Conservation (phyloP, 805 yeast species). For the Kodamaea lidongshanica region DNA sequence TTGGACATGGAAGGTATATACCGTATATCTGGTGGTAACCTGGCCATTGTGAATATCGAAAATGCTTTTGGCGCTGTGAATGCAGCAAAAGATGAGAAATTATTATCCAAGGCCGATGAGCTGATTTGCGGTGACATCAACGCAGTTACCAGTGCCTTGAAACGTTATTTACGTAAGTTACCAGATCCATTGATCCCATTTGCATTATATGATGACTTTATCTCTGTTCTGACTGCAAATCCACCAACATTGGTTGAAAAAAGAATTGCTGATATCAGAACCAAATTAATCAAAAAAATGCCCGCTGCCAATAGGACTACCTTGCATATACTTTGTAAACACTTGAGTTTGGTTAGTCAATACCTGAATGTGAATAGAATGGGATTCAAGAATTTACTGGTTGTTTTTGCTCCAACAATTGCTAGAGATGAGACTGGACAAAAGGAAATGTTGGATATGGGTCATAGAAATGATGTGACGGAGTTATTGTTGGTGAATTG, state of each 20-base stretch:
- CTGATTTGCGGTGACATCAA: conserved; percentile 63
- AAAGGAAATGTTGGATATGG: conserved; percentile 80
- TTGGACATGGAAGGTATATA: conserved; percentile 80
- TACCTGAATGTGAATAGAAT: conserved; percentile 61
- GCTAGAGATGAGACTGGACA: conserved; percentile 75
- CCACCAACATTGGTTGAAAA: conserved; percentile 19
- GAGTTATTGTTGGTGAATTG: conserved; percentile 60
- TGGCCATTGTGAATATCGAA: conserved; percentile 52
- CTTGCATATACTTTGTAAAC: conserved; percentile 52
- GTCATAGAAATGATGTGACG: conserved; percentile 67
- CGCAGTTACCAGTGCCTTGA: conserved; percentile 81
- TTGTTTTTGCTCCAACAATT: conserved; percentile 92
- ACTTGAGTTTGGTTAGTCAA: conserved; percentile 54
- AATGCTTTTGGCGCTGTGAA: conserved; percentile 32
- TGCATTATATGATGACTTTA: conserved; percentile 59
- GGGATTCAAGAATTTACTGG: conserved; percentile 76
- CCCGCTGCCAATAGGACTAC: conserved; percentile 66
- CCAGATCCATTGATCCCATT: conserved; percentile 81
- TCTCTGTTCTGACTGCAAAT: conserved; percentile 42
- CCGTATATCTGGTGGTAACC: conserved; percentile 78
- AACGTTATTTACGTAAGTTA: conserved; percentile 76
- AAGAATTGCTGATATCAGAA: conserved; percentile 38
- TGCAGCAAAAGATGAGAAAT: conserved; percentile 28
- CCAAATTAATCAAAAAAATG: conserved; percentile 41
- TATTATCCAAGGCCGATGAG: conserved; percentile 27